These are phyloP conservation scores for Paraphaeosphaeria minitans DNA, from an alignment of 2,329 filamentous ascomycete genomes.

Conservation along the genomic window DNA sequence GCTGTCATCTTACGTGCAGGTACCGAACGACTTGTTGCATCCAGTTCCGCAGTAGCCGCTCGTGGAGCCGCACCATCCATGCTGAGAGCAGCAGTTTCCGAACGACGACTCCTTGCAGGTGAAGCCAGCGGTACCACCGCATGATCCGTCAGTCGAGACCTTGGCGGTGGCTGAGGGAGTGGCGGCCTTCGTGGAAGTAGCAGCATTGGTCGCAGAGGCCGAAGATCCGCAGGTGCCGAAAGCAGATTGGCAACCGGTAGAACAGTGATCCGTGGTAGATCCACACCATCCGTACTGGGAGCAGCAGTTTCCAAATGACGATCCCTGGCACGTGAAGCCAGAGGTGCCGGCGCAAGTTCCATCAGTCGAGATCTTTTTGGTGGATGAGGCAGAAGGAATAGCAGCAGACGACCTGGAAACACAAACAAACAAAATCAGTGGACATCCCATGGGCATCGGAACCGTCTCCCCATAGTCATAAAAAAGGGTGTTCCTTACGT, in stretches of 20 bases:
- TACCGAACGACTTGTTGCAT: constrained; percentile 41
- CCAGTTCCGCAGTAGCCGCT: constrained; percentile 36
- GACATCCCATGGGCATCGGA: neutral
- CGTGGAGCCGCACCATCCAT: constrained; percentile 49
- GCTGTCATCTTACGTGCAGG: constrained; percentile 23
- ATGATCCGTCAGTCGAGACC: constrained; percentile 20
- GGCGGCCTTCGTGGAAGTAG: neutral
- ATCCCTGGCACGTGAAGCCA: constrained; percentile 49
- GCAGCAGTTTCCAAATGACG: constrained; percentile 53
- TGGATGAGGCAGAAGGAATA: constrained; percentile 25
- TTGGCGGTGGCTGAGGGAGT: neutral
- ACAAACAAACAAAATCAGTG: constrained; percentile 2
- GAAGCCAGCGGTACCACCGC: constrained; percentile 25
- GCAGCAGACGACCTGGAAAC: constrained; percentile 10
- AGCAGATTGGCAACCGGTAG: neutral
- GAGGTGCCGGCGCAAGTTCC: constrained; percentile 32
- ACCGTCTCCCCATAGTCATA: neutral
- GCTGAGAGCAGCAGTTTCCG: constrained; percentile 52
- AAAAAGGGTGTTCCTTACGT: constrained; percentile 4
- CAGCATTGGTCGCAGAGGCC: neutral
- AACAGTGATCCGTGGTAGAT: constrained; percentile 19
- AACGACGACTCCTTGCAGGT: constrained; percentile 51
- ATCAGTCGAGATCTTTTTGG: constrained; percentile 34
- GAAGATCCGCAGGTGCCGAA: constrained; percentile 3
- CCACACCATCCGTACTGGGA: constrained; percentile 50